Percentiles rank a stretch among this genome's conserved stretches.
Conservation (phyloP, 225 moss, liverwort and hornwort species). For the Physcomitrium patens region DNA sequence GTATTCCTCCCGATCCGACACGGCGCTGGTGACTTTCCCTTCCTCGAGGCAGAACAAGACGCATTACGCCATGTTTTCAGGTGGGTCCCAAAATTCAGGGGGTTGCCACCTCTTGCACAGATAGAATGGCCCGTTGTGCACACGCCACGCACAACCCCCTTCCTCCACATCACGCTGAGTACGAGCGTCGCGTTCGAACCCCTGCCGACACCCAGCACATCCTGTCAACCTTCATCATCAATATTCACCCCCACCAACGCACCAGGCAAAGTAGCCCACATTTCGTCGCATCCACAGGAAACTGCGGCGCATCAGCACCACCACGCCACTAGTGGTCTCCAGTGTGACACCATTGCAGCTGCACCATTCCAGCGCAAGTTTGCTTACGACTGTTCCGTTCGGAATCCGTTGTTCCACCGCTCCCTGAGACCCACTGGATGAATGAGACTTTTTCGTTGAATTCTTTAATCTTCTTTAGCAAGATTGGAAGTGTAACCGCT, state of each 20-base stretch:
- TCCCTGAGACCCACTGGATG: too few relatives aligned
- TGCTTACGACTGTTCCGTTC: not conserved
- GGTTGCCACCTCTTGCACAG: not conserved
- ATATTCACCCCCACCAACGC: too few relatives aligned
- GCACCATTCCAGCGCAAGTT: not conserved
- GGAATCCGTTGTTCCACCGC: not conserved
- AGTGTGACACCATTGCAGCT: not conserved
- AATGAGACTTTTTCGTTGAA: too few relatives aligned
- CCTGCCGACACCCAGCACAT: slow-evolving; percentile 11
- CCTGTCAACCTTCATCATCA: too few relatives aligned
- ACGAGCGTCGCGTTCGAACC: not conserved
- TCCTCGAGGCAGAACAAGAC: not conserved
- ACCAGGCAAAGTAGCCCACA: too few relatives aligned
- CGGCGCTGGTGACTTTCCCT: not conserved
- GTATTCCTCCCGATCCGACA: not conserved
- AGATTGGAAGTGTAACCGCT: too few relatives aligned
- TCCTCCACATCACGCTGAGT: too few relatives aligned
- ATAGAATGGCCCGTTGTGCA: not conserved
- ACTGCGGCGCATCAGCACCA: not conserved
- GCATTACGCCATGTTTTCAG: not conserved
- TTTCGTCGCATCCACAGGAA: too few relatives aligned
- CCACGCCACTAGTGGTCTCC: not conserved
- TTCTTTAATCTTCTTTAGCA: too few relatives aligned
- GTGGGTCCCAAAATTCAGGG: slow-evolving; percentile 1
- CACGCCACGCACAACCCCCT: not conserved